Evolutionary conservation across 129 eudicot genomes (phyloP).

Genomic region (Chrysanthemum makinoi): DNA sequence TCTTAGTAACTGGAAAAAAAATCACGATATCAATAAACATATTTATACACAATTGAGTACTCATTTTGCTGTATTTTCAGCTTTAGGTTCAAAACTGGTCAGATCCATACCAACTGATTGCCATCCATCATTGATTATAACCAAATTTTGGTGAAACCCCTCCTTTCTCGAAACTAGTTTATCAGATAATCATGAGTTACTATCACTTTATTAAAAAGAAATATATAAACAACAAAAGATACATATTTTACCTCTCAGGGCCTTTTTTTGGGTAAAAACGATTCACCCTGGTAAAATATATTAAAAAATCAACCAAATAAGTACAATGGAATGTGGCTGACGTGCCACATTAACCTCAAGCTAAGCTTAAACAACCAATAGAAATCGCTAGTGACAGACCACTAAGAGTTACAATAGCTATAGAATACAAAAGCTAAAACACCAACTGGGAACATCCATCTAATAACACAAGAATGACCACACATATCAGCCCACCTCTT

Average conservation of each 20-base stretch:
- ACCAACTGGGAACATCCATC: too few relatives aligned
- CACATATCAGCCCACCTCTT: too few relatives aligned
- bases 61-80: constrained; percentile 74
- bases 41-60: constrained; percentile 16
- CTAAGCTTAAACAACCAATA: too few relatives aligned
- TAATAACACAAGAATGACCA: too few relatives aligned
- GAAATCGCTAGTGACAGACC: too few relatives aligned
- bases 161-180: constrained; percentile 70
- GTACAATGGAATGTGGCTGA: too few relatives aligned
- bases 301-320: too few relatives aligned
- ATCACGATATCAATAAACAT: background rate
- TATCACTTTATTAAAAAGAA: background rate
- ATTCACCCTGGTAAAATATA: too few relatives aligned
- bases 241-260: constrained; percentile 48
- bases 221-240: background rate
- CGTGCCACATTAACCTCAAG: too few relatives aligned
- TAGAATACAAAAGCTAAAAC: too few relatives aligned
- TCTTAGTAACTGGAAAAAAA: background rate
- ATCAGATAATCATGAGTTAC: constrained; percentile 5
- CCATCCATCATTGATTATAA: constrained; percentile 96
- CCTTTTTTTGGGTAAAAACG: constrained; percentile 28
- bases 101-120: constrained; percentile 85
- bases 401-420: too few relatives aligned
- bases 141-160: constrained; percentile 82
- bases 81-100: constrained; percentile 39